These are phyloP conservation scores for Cyberlindnera nakhonratchasimensis DNA, from an alignment of 805 yeast genomes.

Conservation along the genomic window DNA sequence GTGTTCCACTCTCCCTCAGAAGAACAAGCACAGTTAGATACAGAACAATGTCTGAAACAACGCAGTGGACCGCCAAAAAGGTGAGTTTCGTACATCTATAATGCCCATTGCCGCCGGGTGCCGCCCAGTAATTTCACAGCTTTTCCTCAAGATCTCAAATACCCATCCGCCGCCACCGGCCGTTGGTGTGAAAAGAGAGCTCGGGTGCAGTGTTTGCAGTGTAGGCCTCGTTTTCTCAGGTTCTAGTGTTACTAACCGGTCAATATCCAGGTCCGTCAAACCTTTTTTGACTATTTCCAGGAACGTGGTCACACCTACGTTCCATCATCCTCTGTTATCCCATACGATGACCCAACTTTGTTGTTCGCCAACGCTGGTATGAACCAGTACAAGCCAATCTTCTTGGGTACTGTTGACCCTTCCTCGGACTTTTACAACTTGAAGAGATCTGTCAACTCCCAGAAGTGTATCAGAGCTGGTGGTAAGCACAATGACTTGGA, in stretches of 20 bases:
- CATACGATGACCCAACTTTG: constrained; percentile 96
- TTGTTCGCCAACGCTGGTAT: constrained; percentile 98
- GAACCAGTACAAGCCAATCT: constrained; percentile 98
- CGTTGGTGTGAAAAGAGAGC: no score
- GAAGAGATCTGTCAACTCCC: constrained; percentile 92
- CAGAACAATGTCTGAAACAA: constrained; percentile 26
- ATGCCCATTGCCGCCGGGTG: constrained; percentile 1
- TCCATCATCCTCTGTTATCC: constrained; percentile 92
- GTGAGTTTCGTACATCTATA: constrained; percentile 15
- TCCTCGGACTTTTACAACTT: constrained; percentile 78
- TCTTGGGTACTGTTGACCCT: constrained; percentile 96
- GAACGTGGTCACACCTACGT: constrained; percentile 71
- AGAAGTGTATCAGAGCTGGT: constrained; percentile 98
- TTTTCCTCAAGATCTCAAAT: neutral
- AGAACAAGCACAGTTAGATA: constrained; percentile 13
- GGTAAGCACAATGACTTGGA: constrained; percentile 98
- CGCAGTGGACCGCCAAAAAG: constrained; percentile 29
- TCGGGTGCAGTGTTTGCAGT: no score
- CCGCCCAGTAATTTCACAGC: neutral
- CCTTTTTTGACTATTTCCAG: constrained; percentile 81
- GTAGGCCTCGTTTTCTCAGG: no score
- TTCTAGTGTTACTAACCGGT: neutral
- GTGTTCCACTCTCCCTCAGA: constrained; percentile 13
- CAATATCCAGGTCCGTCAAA: constrained; percentile 63
- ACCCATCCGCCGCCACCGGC: no score